These are phyloP conservation scores for Nepenthes mirabilis DNA, from an alignment of 148 eudicot genomes.

Conservation along the genomic window DNA sequence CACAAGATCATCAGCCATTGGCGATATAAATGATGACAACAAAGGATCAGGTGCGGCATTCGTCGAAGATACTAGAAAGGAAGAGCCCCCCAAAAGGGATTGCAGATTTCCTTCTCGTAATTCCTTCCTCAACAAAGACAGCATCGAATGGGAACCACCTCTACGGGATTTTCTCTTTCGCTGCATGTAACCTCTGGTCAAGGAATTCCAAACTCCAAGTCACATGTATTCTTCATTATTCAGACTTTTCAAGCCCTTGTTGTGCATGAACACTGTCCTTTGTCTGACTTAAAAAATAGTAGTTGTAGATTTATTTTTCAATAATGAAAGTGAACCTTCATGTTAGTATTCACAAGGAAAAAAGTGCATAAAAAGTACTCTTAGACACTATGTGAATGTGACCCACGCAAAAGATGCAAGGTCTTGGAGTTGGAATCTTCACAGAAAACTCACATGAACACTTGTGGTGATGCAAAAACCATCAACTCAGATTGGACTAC, in stretches of 20 bases:
- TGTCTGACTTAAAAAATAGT: too few species aligned
- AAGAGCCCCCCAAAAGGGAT: slow-evolving; percentile 75
- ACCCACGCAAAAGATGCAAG: too few species aligned
- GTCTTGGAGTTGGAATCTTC: not conserved
- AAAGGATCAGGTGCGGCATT: slow-evolving; percentile 75
- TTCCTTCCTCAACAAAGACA: slow-evolving; percentile 78
- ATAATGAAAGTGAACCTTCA: too few species aligned
- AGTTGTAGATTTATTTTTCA: too few species aligned
- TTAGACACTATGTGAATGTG: too few species aligned
- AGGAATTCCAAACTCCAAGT: slow-evolving; percentile 37
- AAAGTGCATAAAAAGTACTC: not conserved
- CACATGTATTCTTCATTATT: too few species aligned
- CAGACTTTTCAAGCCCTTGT: too few species aligned
- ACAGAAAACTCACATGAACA: not conserved
- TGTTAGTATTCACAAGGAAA: not conserved
- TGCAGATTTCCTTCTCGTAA: slow-evolving; percentile 74
- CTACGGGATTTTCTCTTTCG: slow-evolving; percentile 80
- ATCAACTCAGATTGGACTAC: not conserved
- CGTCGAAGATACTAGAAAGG: slow-evolving; percentile 39
- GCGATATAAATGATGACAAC: slow-evolving; percentile 86
- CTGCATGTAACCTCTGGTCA: slow-evolving; percentile 72
- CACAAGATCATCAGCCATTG: slow-evolving; percentile 68
- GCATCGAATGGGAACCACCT: slow-evolving; percentile 64
- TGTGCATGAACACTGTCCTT: too few species aligned
- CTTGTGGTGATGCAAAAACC: not conserved